Percentiles rank a stretch among this genome's conserved stretches.
Conservation (phyloP, 208 protist species). For the Trypanosoma lewisi region DNA sequence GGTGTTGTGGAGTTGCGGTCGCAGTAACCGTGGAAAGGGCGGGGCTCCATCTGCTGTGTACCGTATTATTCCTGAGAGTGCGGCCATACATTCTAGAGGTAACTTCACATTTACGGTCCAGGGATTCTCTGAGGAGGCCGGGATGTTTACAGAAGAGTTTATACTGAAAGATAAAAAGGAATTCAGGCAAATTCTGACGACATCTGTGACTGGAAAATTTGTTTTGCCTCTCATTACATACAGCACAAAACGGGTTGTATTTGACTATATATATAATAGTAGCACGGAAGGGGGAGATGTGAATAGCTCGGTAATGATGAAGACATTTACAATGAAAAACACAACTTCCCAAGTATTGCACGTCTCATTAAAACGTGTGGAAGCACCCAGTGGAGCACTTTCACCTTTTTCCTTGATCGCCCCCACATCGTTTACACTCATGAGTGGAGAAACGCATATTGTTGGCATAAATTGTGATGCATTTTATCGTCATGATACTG, state of each 20-base stretch:
- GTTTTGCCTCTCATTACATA: constrained; percentile 77
- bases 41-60: constrained; percentile 73
- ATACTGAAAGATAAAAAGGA: constrained; percentile 75
- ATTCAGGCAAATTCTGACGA: constrained; percentile 78
- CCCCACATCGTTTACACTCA: constrained; percentile 51
- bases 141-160: constrained; percentile 76
- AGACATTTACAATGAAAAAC: constrained; percentile 91
- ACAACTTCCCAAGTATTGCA: constrained; percentile 76
- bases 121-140: constrained; percentile 42
- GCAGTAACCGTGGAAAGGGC: constrained; percentile 63
- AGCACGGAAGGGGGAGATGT: constrained; percentile 13
- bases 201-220: constrained; percentile 80
- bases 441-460: constrained; percentile 73
- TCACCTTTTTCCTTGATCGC: constrained; percentile 78
- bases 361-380: constrained; percentile 53
- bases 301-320: constrained; percentile 24
- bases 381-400: neutral
- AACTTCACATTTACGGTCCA: constrained; percentile 63
- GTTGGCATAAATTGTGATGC: constrained; percentile 88
- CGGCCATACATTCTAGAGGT: constrained; percentile 57
- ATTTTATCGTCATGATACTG: constrained; percentile 70
- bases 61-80: constrained; percentile 71
- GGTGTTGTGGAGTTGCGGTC: constrained; percentile 86
- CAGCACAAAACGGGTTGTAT: constrained; percentile 71
- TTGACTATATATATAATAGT: constrained; percentile 83